phyloP scores from a whole-genome alignment of 1,284 basidiomycete species.

The Testicularia cyperi region DNA sequence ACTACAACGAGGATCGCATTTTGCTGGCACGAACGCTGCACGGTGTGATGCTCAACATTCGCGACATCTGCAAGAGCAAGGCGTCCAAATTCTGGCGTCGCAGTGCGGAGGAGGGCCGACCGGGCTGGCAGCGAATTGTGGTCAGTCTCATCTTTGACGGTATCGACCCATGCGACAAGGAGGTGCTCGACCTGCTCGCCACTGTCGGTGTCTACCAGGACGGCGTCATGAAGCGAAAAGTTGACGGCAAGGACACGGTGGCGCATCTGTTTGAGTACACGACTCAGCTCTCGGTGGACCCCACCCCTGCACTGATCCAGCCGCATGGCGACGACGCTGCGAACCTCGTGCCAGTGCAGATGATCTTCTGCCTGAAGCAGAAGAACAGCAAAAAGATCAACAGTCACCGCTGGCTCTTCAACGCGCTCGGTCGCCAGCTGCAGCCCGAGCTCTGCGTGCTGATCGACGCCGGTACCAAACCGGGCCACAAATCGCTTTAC shows the following conservation, averaged over 20 bases:
- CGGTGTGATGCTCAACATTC: conserved; percentile 95
- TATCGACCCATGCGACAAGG: conserved; percentile 90
- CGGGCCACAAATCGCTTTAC: conserved; percentile 55
- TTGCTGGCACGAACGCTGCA: conserved; percentile 74
- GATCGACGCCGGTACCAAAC: conserved; percentile 59
- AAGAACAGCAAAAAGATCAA: conserved; percentile 78
- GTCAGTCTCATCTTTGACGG: conserved; percentile 83
- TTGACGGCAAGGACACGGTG: conserved; percentile 90
- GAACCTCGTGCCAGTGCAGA: conserved; percentile 89
- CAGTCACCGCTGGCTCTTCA: conserved; percentile 86
- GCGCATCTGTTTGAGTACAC: conserved; percentile 73
- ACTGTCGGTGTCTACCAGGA: conserved; percentile 63
- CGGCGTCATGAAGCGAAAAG: conserved; percentile 89
- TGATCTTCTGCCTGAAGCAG: conserved; percentile 91
- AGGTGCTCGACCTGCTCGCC: conserved; percentile 60
- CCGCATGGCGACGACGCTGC: conserved; percentile 77
- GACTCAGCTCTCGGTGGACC: conserved; percentile 70
- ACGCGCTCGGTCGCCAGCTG: conserved; percentile 79
- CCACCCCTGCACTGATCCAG: conserved; percentile 82
- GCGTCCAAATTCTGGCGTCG: conserved; percentile 78
- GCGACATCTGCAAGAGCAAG: conserved; percentile 96
- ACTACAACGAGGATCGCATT: conserved; percentile 91
- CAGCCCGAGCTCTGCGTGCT: conserved; percentile 58
- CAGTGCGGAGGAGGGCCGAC: conserved; percentile 72
- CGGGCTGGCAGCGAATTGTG: conserved; percentile 87